Evolutionary conservation across 176 grass and related monocot species (phyloP).

Genomic region (Pontederia crassipes): DNA sequence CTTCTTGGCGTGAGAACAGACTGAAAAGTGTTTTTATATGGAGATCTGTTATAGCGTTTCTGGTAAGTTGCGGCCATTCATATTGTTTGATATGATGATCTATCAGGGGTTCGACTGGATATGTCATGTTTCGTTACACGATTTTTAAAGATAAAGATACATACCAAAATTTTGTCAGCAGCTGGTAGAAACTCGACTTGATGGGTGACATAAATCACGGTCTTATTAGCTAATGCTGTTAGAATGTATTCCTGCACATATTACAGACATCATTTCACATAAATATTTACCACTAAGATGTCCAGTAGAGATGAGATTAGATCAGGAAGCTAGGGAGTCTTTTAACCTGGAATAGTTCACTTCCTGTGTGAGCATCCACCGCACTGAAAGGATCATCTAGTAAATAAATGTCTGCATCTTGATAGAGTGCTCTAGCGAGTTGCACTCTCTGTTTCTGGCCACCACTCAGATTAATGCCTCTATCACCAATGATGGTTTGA

Average conservation of each 20-base stretch:
- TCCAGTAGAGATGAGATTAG: background rate
- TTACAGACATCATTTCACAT: no score
- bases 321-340: background rate
- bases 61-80: no score
- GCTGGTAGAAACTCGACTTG: conserved; percentile 98
- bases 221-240: conserved; percentile 62
- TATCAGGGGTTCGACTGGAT: background rate
- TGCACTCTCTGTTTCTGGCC: conserved; percentile 99
- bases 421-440: conserved; percentile 90
- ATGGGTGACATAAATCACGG: conserved; percentile 97
- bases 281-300: background rate
- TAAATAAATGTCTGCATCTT: conserved; percentile 97
- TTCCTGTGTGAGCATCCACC: conserved; percentile 96
- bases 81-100: no score
- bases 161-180: conserved; percentile 83
- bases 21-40: no score
- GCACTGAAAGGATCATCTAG: conserved; percentile 99
- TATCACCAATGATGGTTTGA: conserved; percentile 93
- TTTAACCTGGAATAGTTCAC: conserved; percentile 79
- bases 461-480: conserved; percentile 98
- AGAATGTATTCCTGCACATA: conserved; percentile 84
- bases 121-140: background rate
- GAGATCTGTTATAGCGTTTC: no score
- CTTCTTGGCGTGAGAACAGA: no score
- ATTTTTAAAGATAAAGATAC: background rate